These are phyloP conservation scores for Phylloporus rhodoxanthus DNA, from an alignment of 768 basidiomycete species.

Conservation along the genomic window DNA sequence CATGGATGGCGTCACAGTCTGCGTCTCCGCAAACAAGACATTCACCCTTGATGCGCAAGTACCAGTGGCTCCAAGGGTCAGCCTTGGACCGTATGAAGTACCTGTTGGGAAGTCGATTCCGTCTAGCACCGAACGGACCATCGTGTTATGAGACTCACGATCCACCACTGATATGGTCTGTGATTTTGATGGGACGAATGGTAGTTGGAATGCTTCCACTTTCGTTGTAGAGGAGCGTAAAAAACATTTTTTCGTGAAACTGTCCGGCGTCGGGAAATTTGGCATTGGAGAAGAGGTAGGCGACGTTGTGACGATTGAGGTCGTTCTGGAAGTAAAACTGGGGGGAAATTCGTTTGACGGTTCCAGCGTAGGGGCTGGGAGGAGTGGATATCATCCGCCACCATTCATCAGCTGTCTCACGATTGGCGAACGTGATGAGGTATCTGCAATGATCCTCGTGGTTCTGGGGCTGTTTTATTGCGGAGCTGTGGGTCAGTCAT, in stretches of 20 bases:
- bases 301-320: neutral
- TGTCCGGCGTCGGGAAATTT: neutral
- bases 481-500: neutral
- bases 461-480: neutral
- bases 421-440: constrained; percentile 15
- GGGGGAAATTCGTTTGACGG: neutral
- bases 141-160: neutral
- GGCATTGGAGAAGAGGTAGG: neutral
- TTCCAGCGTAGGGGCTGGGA: constrained; percentile 2
- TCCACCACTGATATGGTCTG: constrained; percentile 1
- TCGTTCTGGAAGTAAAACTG: constrained; percentile 1
- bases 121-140: neutral
- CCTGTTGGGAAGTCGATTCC: neutral
- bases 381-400: constrained; percentile 20
- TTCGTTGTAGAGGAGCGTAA: neutral
- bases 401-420: constrained; percentile 20
- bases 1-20: neutral
- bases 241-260: neutral
- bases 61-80: constrained; percentile 6
- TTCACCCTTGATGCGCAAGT: neutral
- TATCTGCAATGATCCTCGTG: neutral
- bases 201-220: neutral
- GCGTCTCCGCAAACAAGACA: neutral
- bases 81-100: neutral
- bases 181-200: neutral